Base-by-base conservation (phyloP, 1,284 basidiomycete species). In the Pterula multifida region DNA sequence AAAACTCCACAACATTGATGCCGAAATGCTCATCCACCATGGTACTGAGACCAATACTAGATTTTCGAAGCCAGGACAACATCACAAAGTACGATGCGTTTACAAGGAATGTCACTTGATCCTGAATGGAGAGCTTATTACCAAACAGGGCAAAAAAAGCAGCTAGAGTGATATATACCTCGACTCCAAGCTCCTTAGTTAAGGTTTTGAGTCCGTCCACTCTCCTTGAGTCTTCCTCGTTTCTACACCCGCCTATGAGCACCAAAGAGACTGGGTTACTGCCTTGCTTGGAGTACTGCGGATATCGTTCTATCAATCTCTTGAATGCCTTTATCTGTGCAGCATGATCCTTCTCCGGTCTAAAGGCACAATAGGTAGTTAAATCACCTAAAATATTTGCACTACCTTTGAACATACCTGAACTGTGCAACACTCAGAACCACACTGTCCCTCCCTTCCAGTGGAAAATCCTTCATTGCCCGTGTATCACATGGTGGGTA, bases 1-100 rank as follows among this genome's bases (percentile, higher is more conserved):
- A 95, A 59, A 90, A 95, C 64, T 99, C 95, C 4, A 98, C 95
- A 17, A 99, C 78, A 58, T 94, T 96, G 63, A 99, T 98, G 1
- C 96, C 96, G 58, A 98, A 98, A 63, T 99, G 95, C 65, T 99
- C 96, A 61, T 98, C 94, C 1, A 94, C 79, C 95, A 99, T 99
- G 2, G 95, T 98, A 61, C 90, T 95, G 22, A 98, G 63, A 0
- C 96, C 95, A 3, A 97, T 75, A 52, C 83, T 88, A 0, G 92
- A 83, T 13, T 67, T 66, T 0, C 80, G 76, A 1, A 98, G 72
- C 68, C 81, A 80, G 1, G 65, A 55, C 1, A 94, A 72, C 54
- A 98, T 76, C 6, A 74, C 73, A 0, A 77, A 56, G 57, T 87
- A 98, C 1, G 85, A 68, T 0, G 90, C 90, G 57, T 98, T 98